A percentile compares a stretch with the other conserved stretches of the same genome.
These are phyloP conservation scores for Talaromyces stipitatus DNA, from an alignment of 495 filamentous ascomycete species.

Conservation along the genomic window DNA sequence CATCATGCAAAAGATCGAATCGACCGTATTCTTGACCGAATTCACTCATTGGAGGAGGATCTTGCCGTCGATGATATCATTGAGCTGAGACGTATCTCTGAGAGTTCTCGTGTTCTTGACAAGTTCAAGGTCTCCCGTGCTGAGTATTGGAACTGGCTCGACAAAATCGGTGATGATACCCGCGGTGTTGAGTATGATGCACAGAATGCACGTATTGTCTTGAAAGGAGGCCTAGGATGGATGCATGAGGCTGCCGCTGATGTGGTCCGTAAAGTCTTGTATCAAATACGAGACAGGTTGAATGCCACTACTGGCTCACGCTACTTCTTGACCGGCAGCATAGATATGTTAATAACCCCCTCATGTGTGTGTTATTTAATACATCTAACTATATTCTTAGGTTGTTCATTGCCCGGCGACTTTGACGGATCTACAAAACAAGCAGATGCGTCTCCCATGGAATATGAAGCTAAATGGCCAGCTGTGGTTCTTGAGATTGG, in stretches of 20 bases:
- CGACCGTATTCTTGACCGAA: no score
- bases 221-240: background rate
- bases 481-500: no score
- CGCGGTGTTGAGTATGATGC: background rate
- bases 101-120: background rate
- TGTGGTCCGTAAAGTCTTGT: background rate
- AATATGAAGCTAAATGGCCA: background rate
- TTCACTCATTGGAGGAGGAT: no score
- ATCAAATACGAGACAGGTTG: background rate
- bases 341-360: background rate
- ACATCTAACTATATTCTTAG: background rate
- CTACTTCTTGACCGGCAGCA: background rate
- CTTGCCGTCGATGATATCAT: no score
- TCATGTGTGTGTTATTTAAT: no score
- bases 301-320: background rate
- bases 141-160: background rate
- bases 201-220: slow-evolving; percentile 1
- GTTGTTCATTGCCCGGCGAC: background rate
- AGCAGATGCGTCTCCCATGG: background rate
- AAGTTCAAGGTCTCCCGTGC: background rate
- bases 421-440: background rate
- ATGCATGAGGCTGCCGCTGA: background rate
- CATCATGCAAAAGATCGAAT: no score
- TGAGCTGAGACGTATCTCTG: background rate
- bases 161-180: background rate